Conservation (phyloP, 1,139 yeast genomes). For the Zygosaccharomyces sapae region DNA sequence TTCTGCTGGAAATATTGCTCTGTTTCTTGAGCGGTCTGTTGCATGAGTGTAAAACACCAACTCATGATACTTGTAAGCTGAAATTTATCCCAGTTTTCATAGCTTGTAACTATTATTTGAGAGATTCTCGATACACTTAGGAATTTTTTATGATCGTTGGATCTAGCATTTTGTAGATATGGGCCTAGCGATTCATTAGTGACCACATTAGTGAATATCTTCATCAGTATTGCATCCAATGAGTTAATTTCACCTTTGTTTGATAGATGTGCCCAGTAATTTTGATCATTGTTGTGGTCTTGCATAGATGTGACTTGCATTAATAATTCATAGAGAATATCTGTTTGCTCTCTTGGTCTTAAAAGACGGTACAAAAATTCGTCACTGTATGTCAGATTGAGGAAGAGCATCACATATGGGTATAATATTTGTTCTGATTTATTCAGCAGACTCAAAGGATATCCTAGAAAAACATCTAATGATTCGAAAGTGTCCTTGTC, state of each 20-base stretch:
- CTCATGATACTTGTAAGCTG: conserved; percentile 50
- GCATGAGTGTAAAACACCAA: conserved; percentile 50
- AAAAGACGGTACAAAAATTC: conserved; percentile 31
- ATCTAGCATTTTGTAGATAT: conserved; percentile 31
- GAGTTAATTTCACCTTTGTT: conserved; percentile 23
- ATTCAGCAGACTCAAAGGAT: conserved; percentile 20
- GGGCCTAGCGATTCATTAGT: conserved; percentile 40
- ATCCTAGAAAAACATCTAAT: conserved; percentile 20
- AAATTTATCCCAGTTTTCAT: conserved; percentile 50
- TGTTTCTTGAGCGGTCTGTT: conserved; percentile 22
- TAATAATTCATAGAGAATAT: conserved; percentile 22
- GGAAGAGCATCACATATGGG: conserved; percentile 25
- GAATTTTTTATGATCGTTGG: conserved; percentile 19
- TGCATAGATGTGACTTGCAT: conserved; percentile 13
- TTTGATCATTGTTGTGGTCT: conserved; percentile 16
- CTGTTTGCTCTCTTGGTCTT: conserved; percentile 18
- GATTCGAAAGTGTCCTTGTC: conserved; percentile 19
- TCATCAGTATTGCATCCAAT: conserved; percentile 23
- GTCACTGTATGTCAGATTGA: conserved; percentile 25
- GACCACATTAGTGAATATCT: conserved; percentile 26
- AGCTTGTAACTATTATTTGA: conserved; percentile 47
- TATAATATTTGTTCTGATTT: conserved; percentile 15
- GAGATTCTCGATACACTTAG: conserved; percentile 35
- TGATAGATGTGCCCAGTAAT: conserved; percentile 6
- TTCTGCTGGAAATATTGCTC: conserved; percentile 27